A percentile compares a stretch with the other conserved stretches of the same genome.
phyloP scores from a whole-genome alignment of 257 asterid genomes.

The Penstemon newberryi region DNA sequence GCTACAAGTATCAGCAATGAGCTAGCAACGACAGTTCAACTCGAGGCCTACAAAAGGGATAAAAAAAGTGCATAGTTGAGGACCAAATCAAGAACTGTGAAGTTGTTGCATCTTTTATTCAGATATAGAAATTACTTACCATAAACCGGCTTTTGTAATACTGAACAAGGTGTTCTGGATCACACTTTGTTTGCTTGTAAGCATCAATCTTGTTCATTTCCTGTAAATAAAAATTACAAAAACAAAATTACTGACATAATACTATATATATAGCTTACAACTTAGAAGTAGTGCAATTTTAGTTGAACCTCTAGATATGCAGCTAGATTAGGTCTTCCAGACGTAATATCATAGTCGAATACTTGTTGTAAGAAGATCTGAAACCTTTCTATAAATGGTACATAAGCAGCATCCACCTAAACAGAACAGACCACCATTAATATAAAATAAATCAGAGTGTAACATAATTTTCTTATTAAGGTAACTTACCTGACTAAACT shows the following conservation, averaged over 20 bases:
- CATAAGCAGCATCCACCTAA: slow-evolving; percentile 57
- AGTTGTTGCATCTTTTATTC: background rate
- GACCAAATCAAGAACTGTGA: background rate
- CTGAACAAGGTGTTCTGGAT: slow-evolving; percentile 38
- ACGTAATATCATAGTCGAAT: slow-evolving; percentile 49
- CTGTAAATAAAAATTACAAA: slow-evolving; percentile 24
- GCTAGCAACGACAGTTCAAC: slow-evolving; percentile 6
- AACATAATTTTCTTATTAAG: background rate
- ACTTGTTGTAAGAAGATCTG: slow-evolving; percentile 42
- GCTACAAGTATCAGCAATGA: background rate
- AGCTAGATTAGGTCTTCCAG: slow-evolving; percentile 61
- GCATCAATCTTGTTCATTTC: slow-evolving; percentile 62
- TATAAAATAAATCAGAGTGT: background rate
- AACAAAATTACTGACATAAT: background rate
- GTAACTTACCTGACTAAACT: slow-evolving; percentile 49
- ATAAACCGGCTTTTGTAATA: slow-evolving; percentile 37
- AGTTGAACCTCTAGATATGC: slow-evolving; percentile 48
- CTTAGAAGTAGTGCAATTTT: background rate
- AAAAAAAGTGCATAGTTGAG: background rate
- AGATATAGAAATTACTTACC: slow-evolving; percentile 27
- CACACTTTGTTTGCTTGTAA: slow-evolving; percentile 62
- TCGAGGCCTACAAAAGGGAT: slow-evolving; percentile 15
- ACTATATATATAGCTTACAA: background rate
- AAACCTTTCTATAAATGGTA: slow-evolving; percentile 67
- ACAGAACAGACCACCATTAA: background rate